Base-by-base conservation (phyloP, 768 basidiomycete species). In the Tricholoma saponaceum region DNA sequence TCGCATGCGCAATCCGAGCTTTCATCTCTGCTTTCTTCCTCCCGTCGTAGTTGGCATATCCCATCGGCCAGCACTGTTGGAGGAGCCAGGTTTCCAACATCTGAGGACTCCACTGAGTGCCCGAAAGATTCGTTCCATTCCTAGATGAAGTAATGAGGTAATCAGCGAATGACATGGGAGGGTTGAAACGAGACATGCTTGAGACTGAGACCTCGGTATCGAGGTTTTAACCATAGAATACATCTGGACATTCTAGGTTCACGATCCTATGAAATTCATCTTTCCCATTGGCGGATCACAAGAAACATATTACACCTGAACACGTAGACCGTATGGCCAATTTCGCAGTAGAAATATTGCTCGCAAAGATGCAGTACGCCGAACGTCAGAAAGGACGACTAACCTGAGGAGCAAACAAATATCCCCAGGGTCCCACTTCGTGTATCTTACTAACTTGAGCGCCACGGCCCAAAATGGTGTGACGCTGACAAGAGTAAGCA, bases 391-490 rank as follows among this genome's bases (percentile, higher is more conserved):
- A 58, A 33, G 35, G 43, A 32, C 50, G 44, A 79, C 83, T 64
- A 75, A 83, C 68, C 79, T 78, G n/a, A 89, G 76, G 43, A 89
- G 75, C n/a, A 85, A 73, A 49, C 83, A 84, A 57, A 89, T 86
- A 67, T 90, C 87, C 0, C 67, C 75, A 1, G 84, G 80, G 67
- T 89, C 88, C 59, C 80, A 77, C 53, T 82, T 81, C 37, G 77
- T 71, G 66, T 86, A 90, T 5, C 88, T 77, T 18, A 86, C 85
- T 10, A 90, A 76, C 66, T 90, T 90, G 62, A 89, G 80, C 2
- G 87, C 84, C 41, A 89, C 80, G 1, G 82, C 81, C 88, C 88
- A 90, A 58, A 83, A 81, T 57, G 87, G 87, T 25, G 84, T 81
- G 2, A 89, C 86, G 59, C 81, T 83, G 64, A 89, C 70, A 51